Percentiles rank a stretch among this genome's conserved stretches.
phyloP scores from a whole-genome alignment of 768 basidiomycete genomes.

The Paxillus involutus region DNA sequence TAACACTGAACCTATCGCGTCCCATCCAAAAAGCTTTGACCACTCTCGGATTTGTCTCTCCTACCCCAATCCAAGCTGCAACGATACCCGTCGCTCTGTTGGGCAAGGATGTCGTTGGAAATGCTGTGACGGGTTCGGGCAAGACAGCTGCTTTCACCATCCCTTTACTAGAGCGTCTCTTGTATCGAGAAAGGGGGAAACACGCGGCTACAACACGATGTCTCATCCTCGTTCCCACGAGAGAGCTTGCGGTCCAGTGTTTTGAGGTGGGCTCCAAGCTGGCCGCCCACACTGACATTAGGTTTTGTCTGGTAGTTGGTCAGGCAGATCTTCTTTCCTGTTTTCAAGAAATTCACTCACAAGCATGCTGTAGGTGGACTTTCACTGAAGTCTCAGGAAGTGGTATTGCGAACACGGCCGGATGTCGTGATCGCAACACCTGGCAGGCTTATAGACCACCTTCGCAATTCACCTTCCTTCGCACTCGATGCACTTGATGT shows the following conservation, averaged over 20 bases:
- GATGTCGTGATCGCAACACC: conserved; percentile 97
- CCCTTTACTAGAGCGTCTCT: conserved; percentile 88
- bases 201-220: conserved; percentile 87
- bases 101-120: conserved; percentile 95
- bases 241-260: conserved; percentile 95
- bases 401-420: conserved; percentile 78
- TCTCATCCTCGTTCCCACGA: conserved; percentile 89
- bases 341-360: conserved; percentile 1
- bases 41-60: conserved; percentile 74
- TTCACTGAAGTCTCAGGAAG: conserved; percentile 91
- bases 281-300: conserved; percentile 84
- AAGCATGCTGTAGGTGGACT: conserved; percentile 66
- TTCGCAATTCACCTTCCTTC: conserved; percentile 93
- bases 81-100: conserved; percentile 92
- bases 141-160: conserved; percentile 98
- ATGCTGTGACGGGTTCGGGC: conserved; percentile 95
- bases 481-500: conserved; percentile 90
- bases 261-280: conserved; percentile 88
- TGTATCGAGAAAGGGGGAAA: conserved; percentile 89
- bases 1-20: conserved; percentile 93
- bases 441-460: conserved; percentile 95
- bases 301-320: conserved; percentile 93
- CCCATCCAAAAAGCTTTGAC: conserved; percentile 90
- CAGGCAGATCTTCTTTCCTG: conserved; percentile 24
- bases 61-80: conserved; percentile 94